Conservation (phyloP, 306 rosid genomes). For the Betula pendula region DNA sequence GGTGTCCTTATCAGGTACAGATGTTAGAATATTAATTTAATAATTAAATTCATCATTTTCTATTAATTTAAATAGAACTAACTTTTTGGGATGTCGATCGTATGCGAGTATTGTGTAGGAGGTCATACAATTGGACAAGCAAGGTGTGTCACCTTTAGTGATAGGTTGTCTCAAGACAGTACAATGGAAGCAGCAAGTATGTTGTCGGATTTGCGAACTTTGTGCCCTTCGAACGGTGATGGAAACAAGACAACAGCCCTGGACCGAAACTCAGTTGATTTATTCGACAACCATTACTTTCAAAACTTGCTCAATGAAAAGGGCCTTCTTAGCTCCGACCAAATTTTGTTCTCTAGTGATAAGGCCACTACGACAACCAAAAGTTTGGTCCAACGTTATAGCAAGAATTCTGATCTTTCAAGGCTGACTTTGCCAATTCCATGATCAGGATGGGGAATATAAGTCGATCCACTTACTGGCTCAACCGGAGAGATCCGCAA, state of each 20-base stretch:
- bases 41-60: too few species aligned
- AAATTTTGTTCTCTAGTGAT: conserved; percentile 51
- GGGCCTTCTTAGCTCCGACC: conserved; percentile 82
- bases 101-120: conserved; percentile 41
- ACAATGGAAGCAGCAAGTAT: conserved; percentile 50
- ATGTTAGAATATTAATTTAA: background rate
- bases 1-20: conserved; percentile 67
- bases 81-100: background rate
- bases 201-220: conserved; percentile 56
- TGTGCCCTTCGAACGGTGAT: conserved; percentile 64
- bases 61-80: background rate
- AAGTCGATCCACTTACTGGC: conserved; percentile 57
- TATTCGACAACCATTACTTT: conserved; percentile 83
- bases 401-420: conserved; percentile 38
- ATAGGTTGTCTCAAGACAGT: conserved; percentile 62
- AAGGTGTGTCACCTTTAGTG: conserved; percentile 62
- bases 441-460: conserved; percentile 87
- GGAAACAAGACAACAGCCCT: conserved; percentile 53
- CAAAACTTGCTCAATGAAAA: conserved; percentile 57
- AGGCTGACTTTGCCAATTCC: conserved; percentile 56
- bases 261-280: conserved; percentile 68
- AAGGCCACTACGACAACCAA: conserved; percentile 50
- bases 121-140: conserved; percentile 79
- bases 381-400: conserved; percentile 56
- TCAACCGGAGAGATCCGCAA: conserved; percentile 74